Evolutionary conservation across 805 yeast species (phyloP), one percentile per base, ranked within the genome.

Genomic region (Ogataea pini): DNA sequence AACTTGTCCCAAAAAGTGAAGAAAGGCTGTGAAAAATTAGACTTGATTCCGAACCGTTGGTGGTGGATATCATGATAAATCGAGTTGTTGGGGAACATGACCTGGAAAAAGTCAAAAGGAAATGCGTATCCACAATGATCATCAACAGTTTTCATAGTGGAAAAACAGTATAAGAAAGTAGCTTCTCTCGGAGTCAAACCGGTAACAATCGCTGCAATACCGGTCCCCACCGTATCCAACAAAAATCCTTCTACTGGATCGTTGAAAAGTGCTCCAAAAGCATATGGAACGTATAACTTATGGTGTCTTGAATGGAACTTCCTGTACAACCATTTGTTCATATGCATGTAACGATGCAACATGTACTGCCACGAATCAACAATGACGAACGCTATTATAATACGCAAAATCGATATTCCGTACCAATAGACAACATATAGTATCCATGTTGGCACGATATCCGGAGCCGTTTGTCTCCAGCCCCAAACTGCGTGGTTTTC

Each of bases 41-140:
- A 82, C 73, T 89, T 89, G 70, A 94, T 83, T 32, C 99, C 99
- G 76, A 92, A 94, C 60, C 81, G 82, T 75, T 94, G 99, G 70
- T 94, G 99, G 66, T 94, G 99, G 58, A 94, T 91, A 69, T 94
- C 99, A 63, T 94, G 99, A 68, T 90, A 94, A 27, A 90, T 86
- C 12, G 98, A 86, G 64, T 94, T 90, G 72, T 94, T 94, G 54
- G 97, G 98, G 79, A 94, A 94, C 18, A 92, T 48, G 36, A 82
- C 64, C 73, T 94, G 99, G 76, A 94, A 86, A 18, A 91, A 82
- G 68, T 94, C 99, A 66, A 73, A 86, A 13, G 98, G 98, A 47
- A 94, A 73, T 24, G 91, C 82, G 68, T 92, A 94, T n/a, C 99
- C 99, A 68, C 98, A 94, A 70, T 94, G 99, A 67, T 94, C 99